Conservation (phyloP, 148 eudicot species). For the Cornus suecica region DNA sequence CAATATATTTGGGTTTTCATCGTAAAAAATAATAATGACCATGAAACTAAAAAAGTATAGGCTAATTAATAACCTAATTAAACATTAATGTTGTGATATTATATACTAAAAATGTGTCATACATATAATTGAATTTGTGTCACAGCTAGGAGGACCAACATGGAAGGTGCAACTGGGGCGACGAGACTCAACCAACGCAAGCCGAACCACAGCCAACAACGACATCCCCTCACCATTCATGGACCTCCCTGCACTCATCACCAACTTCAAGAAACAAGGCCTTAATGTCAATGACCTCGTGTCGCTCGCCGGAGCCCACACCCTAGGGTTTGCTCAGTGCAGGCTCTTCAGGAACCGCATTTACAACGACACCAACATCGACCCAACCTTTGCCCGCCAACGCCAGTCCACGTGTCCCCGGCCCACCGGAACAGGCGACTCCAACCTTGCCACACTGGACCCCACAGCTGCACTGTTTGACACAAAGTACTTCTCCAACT, state of each 20-base stretch:
- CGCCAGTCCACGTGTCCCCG: conserved; percentile 38
- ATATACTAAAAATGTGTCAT: background rate
- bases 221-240: conserved; percentile 28
- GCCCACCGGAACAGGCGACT: conserved; percentile 30
- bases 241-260: conserved; percentile 20
- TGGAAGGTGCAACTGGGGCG: conserved; percentile 34
- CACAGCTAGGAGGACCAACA: conserved; percentile 27
- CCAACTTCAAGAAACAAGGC: conserved; percentile 22
- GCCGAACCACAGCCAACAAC: conserved; percentile 7
- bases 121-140: background rate
- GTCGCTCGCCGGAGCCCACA: conserved; percentile 42
- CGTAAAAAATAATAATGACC: too few species aligned
- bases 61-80: too few species aligned
- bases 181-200: conserved; percentile 30
- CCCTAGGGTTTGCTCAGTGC: conserved; percentile 56
- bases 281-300: conserved; percentile 22
- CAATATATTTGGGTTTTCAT: too few species aligned
- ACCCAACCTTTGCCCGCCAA: conserved; percentile 25
- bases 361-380: conserved; percentile 44
- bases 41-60: too few species aligned
- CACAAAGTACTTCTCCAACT: conserved; percentile 45
- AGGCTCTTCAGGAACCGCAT: conserved; percentile 39
- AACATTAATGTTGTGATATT: too few species aligned
- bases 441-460: conserved; percentile 44
- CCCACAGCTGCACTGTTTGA: conserved; percentile 42